Evolutionary conservation across 2,329 filamentous ascomycete genomes (phyloP).

Genomic region (Fusarium tupiense): DNA sequence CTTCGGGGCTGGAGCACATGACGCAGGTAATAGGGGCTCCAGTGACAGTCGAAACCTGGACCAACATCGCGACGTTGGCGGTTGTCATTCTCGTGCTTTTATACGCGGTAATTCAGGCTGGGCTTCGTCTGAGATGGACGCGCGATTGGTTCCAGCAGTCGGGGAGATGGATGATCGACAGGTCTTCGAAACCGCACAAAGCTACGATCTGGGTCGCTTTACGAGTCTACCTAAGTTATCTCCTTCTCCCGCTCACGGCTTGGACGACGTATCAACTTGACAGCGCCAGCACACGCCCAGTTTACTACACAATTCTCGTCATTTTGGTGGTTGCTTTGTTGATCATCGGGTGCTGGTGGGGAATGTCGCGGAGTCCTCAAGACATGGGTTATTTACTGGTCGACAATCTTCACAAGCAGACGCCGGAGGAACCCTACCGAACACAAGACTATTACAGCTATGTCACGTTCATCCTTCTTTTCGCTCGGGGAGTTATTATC

Average conservation of each 20-base stretch:
- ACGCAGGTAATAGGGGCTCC: conserved; percentile 74
- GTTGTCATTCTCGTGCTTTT: conserved; percentile 66
- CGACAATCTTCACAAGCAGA: conserved; percentile 72
- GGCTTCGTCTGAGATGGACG: conserved; percentile 27
- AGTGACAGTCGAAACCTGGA: conserved; percentile 71
- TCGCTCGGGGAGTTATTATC: conserved; percentile 23
- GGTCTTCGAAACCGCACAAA: conserved; percentile 45
- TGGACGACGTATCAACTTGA: conserved; percentile 77
- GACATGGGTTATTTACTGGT: conserved; percentile 46
- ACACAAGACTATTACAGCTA: conserved; percentile 61
- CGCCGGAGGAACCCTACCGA: conserved; percentile 50
- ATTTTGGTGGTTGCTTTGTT: conserved; percentile 34
- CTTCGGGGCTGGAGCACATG: conserved; percentile 69
- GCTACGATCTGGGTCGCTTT: conserved; percentile 61
- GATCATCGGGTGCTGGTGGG: conserved; percentile 44
- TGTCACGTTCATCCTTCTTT: conserved; percentile 24
- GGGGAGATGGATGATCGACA: conserved; percentile 35
- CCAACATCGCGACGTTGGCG: conserved; percentile 72
- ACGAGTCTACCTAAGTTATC: conserved; percentile 79
- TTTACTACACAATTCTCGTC: conserved; percentile 49
- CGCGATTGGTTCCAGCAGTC: conserved; percentile 57
- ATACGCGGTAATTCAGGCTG: conserved; percentile 63
- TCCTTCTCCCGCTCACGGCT: conserved; percentile 76
- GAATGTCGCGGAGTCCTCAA: conserved; percentile 33
- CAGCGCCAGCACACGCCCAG: conserved; percentile 20